A percentile compares a stretch with the other conserved stretches of the same genome.
These are phyloP conservation scores for Lagenidium sp. DNA, from an alignment of 352 stramenopile species.

Conservation along the genomic window DNA sequence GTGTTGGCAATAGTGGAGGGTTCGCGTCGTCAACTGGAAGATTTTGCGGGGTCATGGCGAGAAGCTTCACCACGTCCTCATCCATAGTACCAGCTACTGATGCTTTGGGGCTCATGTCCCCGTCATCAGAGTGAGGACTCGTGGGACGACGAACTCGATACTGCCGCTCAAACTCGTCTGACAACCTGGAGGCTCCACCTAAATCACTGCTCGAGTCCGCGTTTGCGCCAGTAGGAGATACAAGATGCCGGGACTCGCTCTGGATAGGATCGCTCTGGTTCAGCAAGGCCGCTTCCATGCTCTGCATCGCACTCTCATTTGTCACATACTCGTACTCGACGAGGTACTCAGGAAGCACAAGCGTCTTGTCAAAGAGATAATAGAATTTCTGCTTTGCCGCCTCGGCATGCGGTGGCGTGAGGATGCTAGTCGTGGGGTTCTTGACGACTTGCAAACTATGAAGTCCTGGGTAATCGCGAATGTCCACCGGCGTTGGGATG, in stretches of 20 bases:
- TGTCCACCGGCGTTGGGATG: conserved; percentile 11
- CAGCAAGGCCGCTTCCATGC: no score
- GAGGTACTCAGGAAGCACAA: conserved; percentile 81
- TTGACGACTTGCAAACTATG: conserved; percentile 47
- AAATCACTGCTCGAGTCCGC: background rate
- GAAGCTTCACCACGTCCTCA: no score
- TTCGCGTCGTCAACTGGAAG: no score
- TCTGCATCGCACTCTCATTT: no score
- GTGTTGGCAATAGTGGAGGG: no score
- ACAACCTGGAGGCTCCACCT: conserved; percentile 11
- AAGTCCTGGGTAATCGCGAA: conserved; percentile 25
- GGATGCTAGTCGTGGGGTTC: background rate
- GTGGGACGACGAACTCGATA: conserved; percentile 37
- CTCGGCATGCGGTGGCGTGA: background rate
- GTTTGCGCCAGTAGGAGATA: no score
- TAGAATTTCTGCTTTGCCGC: conserved; percentile 57
- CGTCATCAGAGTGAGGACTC: conserved; percentile 8
- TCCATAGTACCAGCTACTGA: conserved; percentile 19
- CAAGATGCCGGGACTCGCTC: no score
- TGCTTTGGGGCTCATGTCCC: background rate
- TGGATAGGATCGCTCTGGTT: no score
- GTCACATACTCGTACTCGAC: conserved; percentile 71
- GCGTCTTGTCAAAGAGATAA: conserved; percentile 68
- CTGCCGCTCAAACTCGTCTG: conserved; percentile 49
- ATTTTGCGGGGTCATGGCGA: no score